phyloP scores from a whole-genome alignment of 192 early-diverging fungal genomes.

The Coemansia sp. region DNA sequence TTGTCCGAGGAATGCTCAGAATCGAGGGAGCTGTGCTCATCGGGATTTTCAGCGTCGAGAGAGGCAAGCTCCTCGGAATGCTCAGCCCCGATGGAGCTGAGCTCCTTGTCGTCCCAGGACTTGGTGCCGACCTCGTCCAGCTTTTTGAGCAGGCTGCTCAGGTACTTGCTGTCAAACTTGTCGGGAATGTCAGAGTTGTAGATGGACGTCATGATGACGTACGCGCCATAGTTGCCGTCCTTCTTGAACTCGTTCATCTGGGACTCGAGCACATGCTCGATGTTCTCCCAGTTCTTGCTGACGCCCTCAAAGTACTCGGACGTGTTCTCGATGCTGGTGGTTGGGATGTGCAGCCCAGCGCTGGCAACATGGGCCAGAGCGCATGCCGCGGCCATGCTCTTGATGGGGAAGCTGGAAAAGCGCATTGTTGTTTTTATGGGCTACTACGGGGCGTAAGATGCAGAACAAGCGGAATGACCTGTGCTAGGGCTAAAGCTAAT shows the following conservation, averaged over 20 bases:
- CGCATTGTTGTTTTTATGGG: not conserved
- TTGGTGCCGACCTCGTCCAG: slow-evolving; percentile 16
- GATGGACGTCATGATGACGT: slow-evolving; percentile 18
- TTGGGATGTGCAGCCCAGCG: slow-evolving; percentile 18
- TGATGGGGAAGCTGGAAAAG: not conserved
- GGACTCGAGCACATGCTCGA: slow-evolving; percentile 9
- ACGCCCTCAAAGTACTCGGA: slow-evolving; percentile 18
- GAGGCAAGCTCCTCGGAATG: slow-evolving; percentile 8
- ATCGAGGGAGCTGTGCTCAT: not conserved
- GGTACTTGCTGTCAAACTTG: slow-evolving; percentile 14
- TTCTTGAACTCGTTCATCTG: slow-evolving; percentile 11
- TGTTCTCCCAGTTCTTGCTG: slow-evolving; percentile 19
- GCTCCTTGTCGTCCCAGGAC: slow-evolving; percentile 22
- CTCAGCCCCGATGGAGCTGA: slow-evolving; percentile 10
- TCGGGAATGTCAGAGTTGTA: slow-evolving; percentile 11
- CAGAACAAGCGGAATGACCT: not conserved
- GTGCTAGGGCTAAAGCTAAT: not conserved
- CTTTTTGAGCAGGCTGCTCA: slow-evolving; percentile 21
- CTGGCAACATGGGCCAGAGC: slow-evolving; percentile 3
- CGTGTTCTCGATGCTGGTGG: slow-evolving; percentile 29
- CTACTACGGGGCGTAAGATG: not conserved
- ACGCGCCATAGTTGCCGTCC: slow-evolving; percentile 21
- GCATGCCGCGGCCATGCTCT: not conserved
- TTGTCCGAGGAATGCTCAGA: too few species aligned
- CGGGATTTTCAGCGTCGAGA: not conserved